Base-by-base conservation (phyloP, 495 filamentous ascomycete species). In the Friedmanniomyces simplex region DNA sequence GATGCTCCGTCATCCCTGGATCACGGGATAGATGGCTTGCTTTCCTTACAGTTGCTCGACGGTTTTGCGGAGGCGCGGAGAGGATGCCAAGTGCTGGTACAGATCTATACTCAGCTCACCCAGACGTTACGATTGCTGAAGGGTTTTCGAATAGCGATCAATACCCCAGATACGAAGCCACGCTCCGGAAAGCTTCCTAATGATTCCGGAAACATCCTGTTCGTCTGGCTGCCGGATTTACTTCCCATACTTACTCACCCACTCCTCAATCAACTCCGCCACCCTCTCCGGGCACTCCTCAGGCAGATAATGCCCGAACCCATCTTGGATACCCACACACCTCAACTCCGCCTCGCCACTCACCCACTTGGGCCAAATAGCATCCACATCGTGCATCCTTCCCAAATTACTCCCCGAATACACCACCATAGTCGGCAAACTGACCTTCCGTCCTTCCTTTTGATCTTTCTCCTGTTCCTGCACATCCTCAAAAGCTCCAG, bases 301-400 rank as follows among this genome's bases (percentile, higher is more conserved):
- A 6, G 74, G 71, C 21, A 76, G 45, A 63, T 74, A 80, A 71
- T 82, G 78, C 10, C 78, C 77, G 32, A 69, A 68, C 0, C 71
- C 74, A 53, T 73, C 65, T 11, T 60, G 69, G 42, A 79, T 50
- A 6, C 59, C 68, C 16, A 59, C 52, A 12, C 52, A 74, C 63
- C 39, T 58, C 42, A 42, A 50, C 55, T 20, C 69, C 64, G 26
- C 68, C 57, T 56, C 22, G 11, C 52, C 41, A 30, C 63, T 59
- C 16, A 74, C 59, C 77, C 75, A 81, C 28, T 73, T 67, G 52
- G 59, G 67, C 79, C 78, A 81, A 16, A 72, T 67, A 16, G 58
- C 65, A 32, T 58, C 60, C 1, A 81, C 66, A 66, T 81, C 70
- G 55, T 70, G 71, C 61, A 66, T 63, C 47, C 50, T 59, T 0